A percentile compares a stretch with the other conserved stretches of the same genome.
These are phyloP conservation scores for Penicillium paneum DNA, from an alignment of 2,329 filamentous ascomycete genomes.

Conservation along the genomic window DNA sequence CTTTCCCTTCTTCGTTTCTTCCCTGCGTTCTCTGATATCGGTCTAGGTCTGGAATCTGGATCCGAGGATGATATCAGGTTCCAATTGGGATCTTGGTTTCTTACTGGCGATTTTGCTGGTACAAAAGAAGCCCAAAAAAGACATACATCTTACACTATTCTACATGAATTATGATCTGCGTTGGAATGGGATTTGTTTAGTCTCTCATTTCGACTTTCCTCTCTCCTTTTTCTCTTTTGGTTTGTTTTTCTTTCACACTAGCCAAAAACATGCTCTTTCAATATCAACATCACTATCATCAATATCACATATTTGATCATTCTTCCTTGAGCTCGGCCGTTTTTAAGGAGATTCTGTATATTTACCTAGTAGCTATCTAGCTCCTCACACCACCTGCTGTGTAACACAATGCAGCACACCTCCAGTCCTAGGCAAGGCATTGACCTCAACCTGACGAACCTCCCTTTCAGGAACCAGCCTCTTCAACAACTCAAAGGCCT, in stretches of 20 bases:
- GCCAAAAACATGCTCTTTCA: background rate
- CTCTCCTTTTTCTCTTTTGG: background rate
- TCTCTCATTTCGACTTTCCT: background rate
- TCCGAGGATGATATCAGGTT: background rate
- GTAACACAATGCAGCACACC: conserved; percentile 34
- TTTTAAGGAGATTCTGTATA: background rate
- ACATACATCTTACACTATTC: conserved; percentile 8
- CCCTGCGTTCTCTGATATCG: background rate
- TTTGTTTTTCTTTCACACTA: background rate
- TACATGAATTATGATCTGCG: conserved; percentile 6
- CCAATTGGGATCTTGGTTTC: background rate
- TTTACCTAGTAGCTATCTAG: background rate
- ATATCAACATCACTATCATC: background rate
- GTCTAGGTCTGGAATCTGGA: background rate
- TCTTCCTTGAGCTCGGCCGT: no score
- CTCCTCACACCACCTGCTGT: conserved; percentile 26
- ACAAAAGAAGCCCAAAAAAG: conserved; percentile 8
- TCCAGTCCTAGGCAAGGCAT: conserved; percentile 29
- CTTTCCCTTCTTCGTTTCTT: background rate
- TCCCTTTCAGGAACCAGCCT: conserved; percentile 27
- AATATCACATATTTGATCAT: background rate
- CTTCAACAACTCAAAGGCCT: conserved; percentile 24
- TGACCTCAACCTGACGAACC: conserved; percentile 26
- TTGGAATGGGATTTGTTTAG: background rate
- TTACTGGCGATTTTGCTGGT: conserved; percentile 2